These are phyloP conservation scores for Salix dunnii DNA, from an alignment of 345 rosid species.

Conservation along the genomic window DNA sequence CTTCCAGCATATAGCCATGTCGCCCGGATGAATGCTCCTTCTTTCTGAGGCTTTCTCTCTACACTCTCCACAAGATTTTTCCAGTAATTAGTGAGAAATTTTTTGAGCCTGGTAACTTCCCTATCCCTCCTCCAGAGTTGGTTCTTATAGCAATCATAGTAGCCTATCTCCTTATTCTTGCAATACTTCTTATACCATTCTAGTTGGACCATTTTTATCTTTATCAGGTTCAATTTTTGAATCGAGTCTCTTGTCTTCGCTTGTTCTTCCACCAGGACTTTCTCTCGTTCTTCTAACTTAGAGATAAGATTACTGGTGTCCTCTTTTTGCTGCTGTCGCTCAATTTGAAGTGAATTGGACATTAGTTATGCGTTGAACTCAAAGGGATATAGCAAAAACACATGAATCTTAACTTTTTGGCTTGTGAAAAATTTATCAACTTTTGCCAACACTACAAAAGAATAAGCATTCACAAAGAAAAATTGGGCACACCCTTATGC, in stretches of 20 bases:
- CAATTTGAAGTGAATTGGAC: not conserved
- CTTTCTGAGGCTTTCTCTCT: constrained; percentile 48
- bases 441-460: no score
- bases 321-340: constrained; percentile 15
- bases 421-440: no score
- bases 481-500: no score
- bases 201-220: constrained; percentile 36
- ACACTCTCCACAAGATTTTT: constrained; percentile 39
- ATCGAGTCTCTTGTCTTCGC: constrained; percentile 17
- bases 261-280: constrained; percentile 1
- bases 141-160: constrained; percentile 57
- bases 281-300: constrained; percentile 1
- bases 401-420: no score
- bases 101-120: constrained; percentile 4
- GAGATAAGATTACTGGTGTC: not conserved
- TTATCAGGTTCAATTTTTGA: constrained; percentile 37
- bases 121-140: not conserved
- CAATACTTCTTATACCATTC: constrained; percentile 61
- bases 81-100: constrained; percentile 47
- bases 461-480: no score
- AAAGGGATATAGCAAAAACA: no score
- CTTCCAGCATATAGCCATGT: constrained; percentile 48
- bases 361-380: no score
- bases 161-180: constrained; percentile 31
- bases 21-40: constrained; percentile 17